Base-by-base conservation (phyloP, 2,329 filamentous ascomycete genomes). In the Aspergillus ruber region DNA sequence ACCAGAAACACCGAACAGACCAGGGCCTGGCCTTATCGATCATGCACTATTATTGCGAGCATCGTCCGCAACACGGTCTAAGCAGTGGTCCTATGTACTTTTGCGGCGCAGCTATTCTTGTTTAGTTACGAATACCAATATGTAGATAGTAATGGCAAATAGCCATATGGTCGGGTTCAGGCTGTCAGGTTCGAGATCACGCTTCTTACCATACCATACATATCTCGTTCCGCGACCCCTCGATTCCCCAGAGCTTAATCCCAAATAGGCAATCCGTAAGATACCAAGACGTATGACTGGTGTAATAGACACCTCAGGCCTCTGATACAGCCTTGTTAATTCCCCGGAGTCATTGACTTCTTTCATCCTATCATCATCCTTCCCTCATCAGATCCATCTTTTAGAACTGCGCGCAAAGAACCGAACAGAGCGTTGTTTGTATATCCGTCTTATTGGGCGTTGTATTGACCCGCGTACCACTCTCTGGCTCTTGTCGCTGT, bases 151-250 rank as follows among this genome's bases (percentile, higher is more conserved):
- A n/a, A 36, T 15, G 33, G 9, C 36, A 18, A 10, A 39, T 18
- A 35, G 17, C 33, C 33, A 35, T 35, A n/a, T 35, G 33, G 33
- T 35, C 33, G 25, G 25, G 10, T 29, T 29, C 9, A 29, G 25
- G 9, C 9, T 29, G 25, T 41, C 18, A 41, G 6, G 39, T 41
- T 42, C 9, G 3, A 43, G 25, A n/a, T 43, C 25, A 43, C 29
- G 27, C 35, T 17, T 12, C 15, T 43, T 43, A 43, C 42, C 42
- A 20, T 43, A 43, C 18, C 42, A 35, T 43, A 43, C 42, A 17
- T 18, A 59, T 52, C 57, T 54, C 53, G 53, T 54, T 56, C 53
- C 46, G 53, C 53, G 56, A 52, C 54, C 52, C 36, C 36, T 18
- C 36, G 17, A 39, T 52, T 58, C 56, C 53, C 60, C 57, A 62